phyloP scores from a whole-genome alignment of 352 stramenopile genomes.

The Globisporangium irregulare region DNA sequence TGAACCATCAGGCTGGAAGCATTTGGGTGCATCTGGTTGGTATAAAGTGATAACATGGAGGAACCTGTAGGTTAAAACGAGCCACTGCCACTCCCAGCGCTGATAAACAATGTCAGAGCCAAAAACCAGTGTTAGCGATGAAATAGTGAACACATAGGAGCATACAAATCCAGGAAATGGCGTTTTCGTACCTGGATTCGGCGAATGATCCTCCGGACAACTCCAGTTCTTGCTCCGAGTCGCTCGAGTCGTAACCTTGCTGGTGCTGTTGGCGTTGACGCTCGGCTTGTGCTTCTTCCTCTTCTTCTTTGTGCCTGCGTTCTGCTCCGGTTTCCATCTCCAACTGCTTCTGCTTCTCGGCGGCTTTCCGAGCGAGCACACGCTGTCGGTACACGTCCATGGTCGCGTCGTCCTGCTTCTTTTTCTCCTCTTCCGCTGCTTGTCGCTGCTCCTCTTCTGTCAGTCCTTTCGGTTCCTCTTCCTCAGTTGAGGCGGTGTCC shows the following conservation, averaged over 20 bases:
- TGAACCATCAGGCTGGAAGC: too few relatives aligned
- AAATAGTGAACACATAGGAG: background rate
- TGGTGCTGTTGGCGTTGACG: conserved; percentile 13
- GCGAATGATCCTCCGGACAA: conserved; percentile 60
- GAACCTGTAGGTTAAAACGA: conserved; percentile 31
- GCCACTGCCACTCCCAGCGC: conserved; percentile 48
- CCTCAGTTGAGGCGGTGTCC: background rate
- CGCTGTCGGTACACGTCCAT: conserved; percentile 69
- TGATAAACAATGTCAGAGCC: conserved; percentile 12
- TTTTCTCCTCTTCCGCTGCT: conserved; percentile 46
- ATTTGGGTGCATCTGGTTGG: too few relatives aligned
- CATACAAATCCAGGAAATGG: background rate
- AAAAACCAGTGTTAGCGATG: background rate
- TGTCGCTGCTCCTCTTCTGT: conserved; percentile 31
- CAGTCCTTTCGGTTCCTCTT: conserved; percentile 23
- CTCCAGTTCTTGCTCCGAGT: conserved; percentile 53
- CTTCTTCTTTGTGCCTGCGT: conserved; percentile 33
- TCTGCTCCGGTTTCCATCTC: conserved; percentile 39
- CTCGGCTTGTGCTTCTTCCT: conserved; percentile 31
- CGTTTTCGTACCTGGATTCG: conserved; percentile 50
- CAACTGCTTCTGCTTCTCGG: conserved; percentile 53
- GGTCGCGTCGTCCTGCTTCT: conserved; percentile 49
- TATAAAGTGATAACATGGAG: too few relatives aligned
- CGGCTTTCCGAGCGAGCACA: conserved; percentile 57
- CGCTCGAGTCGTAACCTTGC: conserved; percentile 12